Base-by-base conservation (phyloP, 2,329 filamentous ascomycete genomes). In the Fusarium sp. region DNA sequence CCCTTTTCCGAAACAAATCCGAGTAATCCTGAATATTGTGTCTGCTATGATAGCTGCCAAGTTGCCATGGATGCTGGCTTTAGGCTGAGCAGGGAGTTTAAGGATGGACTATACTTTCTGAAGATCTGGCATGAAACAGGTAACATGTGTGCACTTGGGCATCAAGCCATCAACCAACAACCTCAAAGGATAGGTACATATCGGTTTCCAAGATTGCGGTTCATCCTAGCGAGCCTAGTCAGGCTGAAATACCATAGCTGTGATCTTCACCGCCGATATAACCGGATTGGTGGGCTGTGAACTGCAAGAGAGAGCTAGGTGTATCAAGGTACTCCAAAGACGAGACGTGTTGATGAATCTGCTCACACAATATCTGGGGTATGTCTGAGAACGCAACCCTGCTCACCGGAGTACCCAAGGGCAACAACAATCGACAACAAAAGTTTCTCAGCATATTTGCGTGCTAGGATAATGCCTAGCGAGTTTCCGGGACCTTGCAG, bases 81-180 rank as follows among this genome's bases (percentile, higher is more conserved):
- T 39, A 64, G 48, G 59, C 59, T 62, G 48, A 62, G 47, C 35
- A 19, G 25, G 29, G 39, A 39, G 49, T 37, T 21, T 52, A 31
- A 35, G 19, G 15, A 49, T 44, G 50, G 27, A 38, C 27, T 42
- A 27, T 31, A 37, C 41, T 42, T 45, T 37, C 41, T 38, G 58
- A 35, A 42, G 51, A 61, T 62, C 52, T 44, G 33, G 10, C 15
- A 36, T 57, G 15, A 44, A 49, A 49, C 29, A 23, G 52, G 52
- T n/a, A 61, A 41, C 19, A 45, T 49, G 31, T 15, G 33, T 33
- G 44, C 27, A 10, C 4, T 3, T 29, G 13, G 48, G 52, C 44
- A 57, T 33, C 44, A 57, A 23, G 48, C 47, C 44, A 57, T 33
- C 44, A 57, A 23, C 11, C 29, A 43, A 38, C 25, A 42, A 44